These are phyloP conservation scores for Kwoniella sp. DNA, from an alignment of 768 basidiomycete genomes.

Conservation along the genomic window DNA sequence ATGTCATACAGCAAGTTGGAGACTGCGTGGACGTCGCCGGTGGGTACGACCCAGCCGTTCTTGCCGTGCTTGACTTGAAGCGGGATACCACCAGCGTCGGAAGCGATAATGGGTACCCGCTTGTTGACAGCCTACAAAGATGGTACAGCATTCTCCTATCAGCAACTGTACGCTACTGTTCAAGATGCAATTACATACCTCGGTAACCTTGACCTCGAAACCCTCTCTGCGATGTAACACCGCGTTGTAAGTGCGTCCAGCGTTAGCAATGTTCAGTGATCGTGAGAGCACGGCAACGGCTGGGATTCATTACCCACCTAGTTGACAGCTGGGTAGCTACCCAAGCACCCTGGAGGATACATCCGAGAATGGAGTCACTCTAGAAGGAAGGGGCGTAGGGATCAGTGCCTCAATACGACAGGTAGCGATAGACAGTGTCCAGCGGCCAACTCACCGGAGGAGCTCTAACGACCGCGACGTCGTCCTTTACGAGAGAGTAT, in stretches of 20 bases:
- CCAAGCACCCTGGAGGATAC: slow-evolving; percentile 82
- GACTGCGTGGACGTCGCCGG: slow-evolving; percentile 73
- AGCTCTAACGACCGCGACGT: slow-evolving; percentile 73
- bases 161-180: too few relatives aligned
- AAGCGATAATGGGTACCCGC: slow-evolving; percentile 81
- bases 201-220: slow-evolving; percentile 93
- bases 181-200: too few relatives aligned
- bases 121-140: slow-evolving; percentile 77
- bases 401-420: too few relatives aligned
- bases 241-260: too few relatives aligned
- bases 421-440: too few relatives aligned
- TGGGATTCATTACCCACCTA: slow-evolving; percentile 56
- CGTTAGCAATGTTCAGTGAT: too few relatives aligned
- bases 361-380: slow-evolving; percentile 69
- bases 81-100: slow-evolving; percentile 87
- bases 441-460: slow-evolving; percentile 78
- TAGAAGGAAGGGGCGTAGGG: not conserved
- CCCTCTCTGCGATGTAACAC: slow-evolving; percentile 67
- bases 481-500: slow-evolving; percentile 43
- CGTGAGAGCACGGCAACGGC: too few relatives aligned
- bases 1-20: slow-evolving; percentile 76
- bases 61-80: slow-evolving; percentile 85
- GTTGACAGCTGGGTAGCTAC: slow-evolving; percentile 88
- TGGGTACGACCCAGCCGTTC: slow-evolving; percentile 79
- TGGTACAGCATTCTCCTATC: not conserved